Base-by-base conservation (phyloP, 2,329 filamentous ascomycete genomes). In the Teratosphaeria pseudoeucalypti region DNA sequence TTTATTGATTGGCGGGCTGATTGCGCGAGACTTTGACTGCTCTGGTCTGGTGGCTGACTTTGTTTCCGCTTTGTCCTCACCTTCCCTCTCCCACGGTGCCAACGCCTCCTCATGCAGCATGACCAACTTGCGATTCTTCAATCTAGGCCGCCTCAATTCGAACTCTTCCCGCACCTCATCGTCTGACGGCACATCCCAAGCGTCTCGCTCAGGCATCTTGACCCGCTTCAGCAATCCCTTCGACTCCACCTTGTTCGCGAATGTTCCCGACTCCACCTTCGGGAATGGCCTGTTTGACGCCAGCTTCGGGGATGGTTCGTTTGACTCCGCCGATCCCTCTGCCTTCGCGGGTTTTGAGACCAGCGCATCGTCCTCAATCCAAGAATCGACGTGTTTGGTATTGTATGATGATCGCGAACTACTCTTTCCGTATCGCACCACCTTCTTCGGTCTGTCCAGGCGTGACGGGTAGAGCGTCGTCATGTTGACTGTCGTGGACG, bases 11-110 rank as follows among this genome's bases (percentile, higher is more conserved):
- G 55, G 19, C 14, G 55, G 55, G 39, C 34, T 23, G 9, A 19
- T 47, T 23, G 23, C 23, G 23, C 23, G 23, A 23, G 1, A 23
- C 23, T 16, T 6, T 6, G 39, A 23, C 14, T 6, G 55, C 47
- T 23, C n/a, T 43, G 60, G 10, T 43, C n/a, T 14, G 6, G 52
- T 32, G 9, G 19, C 19, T 23, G 23, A 23, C 23, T 23, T 23
- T 23, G 23, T 23, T 23, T 23, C 23, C 23, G 23, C 23, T 2
- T 23, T 23, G 23, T 23, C 23, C 23, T 23, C 23, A 23, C 23
- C 23, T 23, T 43, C 60, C 60, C 60, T 63, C 58, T 71, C 68
- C 69, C 69, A 71, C 6, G 69, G 63, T 26, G 69, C 65, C 32
- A 70, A 55, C 39, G 61, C 43, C 23, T 49, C 60, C 9, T 60